These are phyloP conservation scores for Stachybotrys elegans DNA, from an alignment of 2,329 filamentous ascomycete genomes.

Conservation along the genomic window DNA sequence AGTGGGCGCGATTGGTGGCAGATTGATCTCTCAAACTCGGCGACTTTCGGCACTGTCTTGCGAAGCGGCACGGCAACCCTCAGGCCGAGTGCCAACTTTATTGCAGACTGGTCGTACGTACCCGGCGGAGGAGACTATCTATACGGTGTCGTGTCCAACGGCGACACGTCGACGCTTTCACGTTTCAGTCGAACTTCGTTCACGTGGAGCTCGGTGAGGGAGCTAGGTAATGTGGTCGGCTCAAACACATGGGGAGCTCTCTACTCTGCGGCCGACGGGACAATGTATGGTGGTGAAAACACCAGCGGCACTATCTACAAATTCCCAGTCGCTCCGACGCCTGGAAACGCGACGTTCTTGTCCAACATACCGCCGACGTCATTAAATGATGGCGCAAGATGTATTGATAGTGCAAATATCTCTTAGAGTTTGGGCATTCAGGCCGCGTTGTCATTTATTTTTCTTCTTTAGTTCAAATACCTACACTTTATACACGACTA, in stretches of 20 bases:
- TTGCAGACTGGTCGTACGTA: constrained; percentile 12
- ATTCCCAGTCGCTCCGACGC: constrained; percentile 14
- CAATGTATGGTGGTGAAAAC: constrained; percentile 14
- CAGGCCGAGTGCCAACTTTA: neutral
- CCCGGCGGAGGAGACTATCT: constrained; percentile 11
- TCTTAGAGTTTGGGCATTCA: no score
- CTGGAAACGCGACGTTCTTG: neutral
- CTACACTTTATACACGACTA: no score
- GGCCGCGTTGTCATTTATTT: no score
- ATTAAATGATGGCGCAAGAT: neutral
- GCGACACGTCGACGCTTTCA: constrained; percentile 8
- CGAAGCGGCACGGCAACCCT: neutral
- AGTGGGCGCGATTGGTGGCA: constrained; percentile 8
- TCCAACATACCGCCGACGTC: neutral
- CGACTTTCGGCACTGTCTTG: constrained; percentile 5
- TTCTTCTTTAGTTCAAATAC: no score
- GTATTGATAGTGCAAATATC: neutral
- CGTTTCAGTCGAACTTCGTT: constrained; percentile 8
- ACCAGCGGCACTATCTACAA: constrained; percentile 12
- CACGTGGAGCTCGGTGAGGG: constrained; percentile 2
- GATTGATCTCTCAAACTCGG: constrained; percentile 7
- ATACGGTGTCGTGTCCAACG: constrained; percentile 6
- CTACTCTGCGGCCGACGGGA: constrained; percentile 15
- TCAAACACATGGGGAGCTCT: constrained; percentile 14
- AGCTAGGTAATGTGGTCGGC: constrained; percentile 1